phyloP scores from a whole-genome alignment of 75 land plant species.

The Isoetes taiwanensis region DNA sequence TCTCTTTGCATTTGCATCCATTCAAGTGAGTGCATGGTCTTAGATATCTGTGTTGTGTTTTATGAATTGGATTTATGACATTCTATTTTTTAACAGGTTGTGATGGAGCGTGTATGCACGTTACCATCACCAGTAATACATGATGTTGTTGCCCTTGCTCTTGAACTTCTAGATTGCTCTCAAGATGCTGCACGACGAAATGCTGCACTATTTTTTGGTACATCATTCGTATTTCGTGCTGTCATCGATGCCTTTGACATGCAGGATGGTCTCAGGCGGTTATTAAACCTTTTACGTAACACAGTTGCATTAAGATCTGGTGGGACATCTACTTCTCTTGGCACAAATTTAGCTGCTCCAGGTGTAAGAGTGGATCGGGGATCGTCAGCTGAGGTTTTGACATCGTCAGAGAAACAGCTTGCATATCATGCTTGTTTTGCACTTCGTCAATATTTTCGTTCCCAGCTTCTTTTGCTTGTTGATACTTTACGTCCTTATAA shows the following conservation, averaged over 20 bases:
- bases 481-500: constrained; percentile 87
- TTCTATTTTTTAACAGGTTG: constrained; percentile 39
- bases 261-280: constrained; percentile 64
- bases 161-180: constrained; percentile 72
- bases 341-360: constrained; percentile 13
- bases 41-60: no score
- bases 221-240: constrained; percentile 88
- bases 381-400: constrained; percentile 62
- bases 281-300: constrained; percentile 56
- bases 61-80: neutral
- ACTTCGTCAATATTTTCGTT: constrained; percentile 84
- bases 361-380: constrained; percentile 50
- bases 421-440: constrained; percentile 98
- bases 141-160: constrained; percentile 67
- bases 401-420: constrained; percentile 82
- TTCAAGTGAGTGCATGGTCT: constrained; percentile 64
- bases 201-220: constrained; percentile 83
- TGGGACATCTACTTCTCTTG: constrained; percentile 16
- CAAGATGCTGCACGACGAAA: constrained; percentile 89
- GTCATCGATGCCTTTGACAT: constrained; percentile 86
- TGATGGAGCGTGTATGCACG: constrained; percentile 93
- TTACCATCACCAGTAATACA: constrained; percentile 64
- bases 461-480: constrained; percentile 79
- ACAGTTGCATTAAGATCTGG: constrained; percentile 83
- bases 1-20: constrained; percentile 91